phyloP scores from a whole-genome alignment of 2,329 filamentous ascomycete species.

The Paecilomyces sp. region DNA sequence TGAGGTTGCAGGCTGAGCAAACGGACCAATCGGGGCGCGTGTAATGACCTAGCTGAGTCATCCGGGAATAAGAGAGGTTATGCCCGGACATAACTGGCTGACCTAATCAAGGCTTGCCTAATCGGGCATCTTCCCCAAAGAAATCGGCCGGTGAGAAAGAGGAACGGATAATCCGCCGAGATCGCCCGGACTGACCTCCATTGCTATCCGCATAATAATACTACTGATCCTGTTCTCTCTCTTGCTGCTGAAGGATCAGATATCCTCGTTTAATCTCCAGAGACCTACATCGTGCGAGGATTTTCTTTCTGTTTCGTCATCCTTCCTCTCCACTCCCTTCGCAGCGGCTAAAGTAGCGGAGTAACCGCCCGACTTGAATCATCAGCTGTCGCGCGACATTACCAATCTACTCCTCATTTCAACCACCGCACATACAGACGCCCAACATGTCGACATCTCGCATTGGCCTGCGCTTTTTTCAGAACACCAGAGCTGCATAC shows the following conservation, averaged over 20 bases:
- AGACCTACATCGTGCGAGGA: background rate
- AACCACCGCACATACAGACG: conserved; percentile 9
- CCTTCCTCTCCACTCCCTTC: background rate
- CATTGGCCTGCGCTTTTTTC: conserved; percentile 51
- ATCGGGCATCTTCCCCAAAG: background rate
- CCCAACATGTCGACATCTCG: conserved; percentile 46
- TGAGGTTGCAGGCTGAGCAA: background rate
- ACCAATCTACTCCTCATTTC: conserved; percentile 9
- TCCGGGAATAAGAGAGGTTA: background rate
- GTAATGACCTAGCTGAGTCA: background rate
- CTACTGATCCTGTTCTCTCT: no score
- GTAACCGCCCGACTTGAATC: background rate
- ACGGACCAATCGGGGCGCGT: background rate
- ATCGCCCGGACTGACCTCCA: background rate
- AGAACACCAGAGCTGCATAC: conserved; percentile 43
- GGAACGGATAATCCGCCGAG: background rate
- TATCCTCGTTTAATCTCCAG: background rate
- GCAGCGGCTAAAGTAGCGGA: background rate
- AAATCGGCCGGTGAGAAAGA: background rate
- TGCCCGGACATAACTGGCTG: background rate
- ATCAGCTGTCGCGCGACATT: conserved; percentile 6
- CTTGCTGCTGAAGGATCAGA: background rate
- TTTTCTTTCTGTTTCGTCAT: background rate
- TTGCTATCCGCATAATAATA: background rate
- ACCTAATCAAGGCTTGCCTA: background rate